Percentiles rank a stretch among this genome's conserved stretches.
These are phyloP conservation scores for Lecanicillium sp. DNA, from an alignment of 2,329 filamentous ascomycete species.

Conservation along the genomic window DNA sequence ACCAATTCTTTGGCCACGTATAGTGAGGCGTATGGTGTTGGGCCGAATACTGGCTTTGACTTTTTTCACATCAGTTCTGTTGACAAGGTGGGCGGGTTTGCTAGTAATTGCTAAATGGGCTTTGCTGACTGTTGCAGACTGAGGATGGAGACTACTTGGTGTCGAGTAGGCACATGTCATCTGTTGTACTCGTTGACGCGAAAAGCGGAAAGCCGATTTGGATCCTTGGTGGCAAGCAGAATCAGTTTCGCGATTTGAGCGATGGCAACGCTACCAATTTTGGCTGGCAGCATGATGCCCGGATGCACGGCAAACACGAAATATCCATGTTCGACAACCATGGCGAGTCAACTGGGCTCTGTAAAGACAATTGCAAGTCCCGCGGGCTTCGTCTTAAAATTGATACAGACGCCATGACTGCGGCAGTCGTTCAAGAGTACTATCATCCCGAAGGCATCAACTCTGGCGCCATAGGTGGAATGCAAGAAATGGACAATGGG, in stretches of 20 bases:
- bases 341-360: constrained; percentile 20
- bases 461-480: constrained; percentile 19
- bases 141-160: constrained; percentile 27
- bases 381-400: constrained; percentile 22
- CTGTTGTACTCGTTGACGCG: constrained; percentile 20
- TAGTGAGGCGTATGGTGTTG: constrained; percentile 19
- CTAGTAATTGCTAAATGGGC: not conserved
- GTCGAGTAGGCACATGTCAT: constrained; percentile 23
- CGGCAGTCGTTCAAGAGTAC: constrained; percentile 19
- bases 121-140: constrained; percentile 11
- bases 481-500: constrained; percentile 18
- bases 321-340: constrained; percentile 32
- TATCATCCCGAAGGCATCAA: constrained; percentile 18
- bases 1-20: constrained; percentile 18
- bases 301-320: constrained; percentile 20
- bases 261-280: constrained; percentile 25
- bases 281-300: constrained; percentile 30
- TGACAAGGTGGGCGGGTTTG: constrained; percentile 18
- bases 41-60: constrained; percentile 23
- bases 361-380: constrained; percentile 18
- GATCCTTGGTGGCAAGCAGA: constrained; percentile 26
- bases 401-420: constrained; percentile 20
- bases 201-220: constrained; percentile 23
- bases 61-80: constrained; percentile 31
- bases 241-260: constrained; percentile 26